Evolutionary conservation across 1,284 basidiomycete species (phyloP).

Genomic region (Rhodotorula sp.): DNA sequence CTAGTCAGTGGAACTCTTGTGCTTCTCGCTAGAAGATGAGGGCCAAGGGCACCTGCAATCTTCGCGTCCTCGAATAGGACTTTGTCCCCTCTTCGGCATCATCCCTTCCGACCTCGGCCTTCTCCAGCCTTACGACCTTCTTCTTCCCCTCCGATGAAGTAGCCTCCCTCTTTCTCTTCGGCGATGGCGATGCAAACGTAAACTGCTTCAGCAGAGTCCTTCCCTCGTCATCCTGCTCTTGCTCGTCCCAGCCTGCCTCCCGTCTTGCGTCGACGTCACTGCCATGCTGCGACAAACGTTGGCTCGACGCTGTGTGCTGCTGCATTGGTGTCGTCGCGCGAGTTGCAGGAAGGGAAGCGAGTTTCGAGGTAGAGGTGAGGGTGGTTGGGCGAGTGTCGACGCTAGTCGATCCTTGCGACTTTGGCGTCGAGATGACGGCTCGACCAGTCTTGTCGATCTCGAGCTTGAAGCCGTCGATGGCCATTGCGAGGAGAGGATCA

Average conservation of each 20-base stretch:
- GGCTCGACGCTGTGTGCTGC: neutral
- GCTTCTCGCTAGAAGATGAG: no score
- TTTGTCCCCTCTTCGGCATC: no score
- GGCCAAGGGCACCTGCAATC: no score
- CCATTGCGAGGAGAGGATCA: neutral
- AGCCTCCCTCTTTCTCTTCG: neutral
- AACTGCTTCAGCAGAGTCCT: neutral
- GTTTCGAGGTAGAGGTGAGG: no score
- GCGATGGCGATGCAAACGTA: neutral
- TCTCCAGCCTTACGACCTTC: neutral
- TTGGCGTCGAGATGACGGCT: neutral
- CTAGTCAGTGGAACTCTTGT: no score
- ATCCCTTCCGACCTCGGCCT: neutral
- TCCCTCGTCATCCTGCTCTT: neutral
- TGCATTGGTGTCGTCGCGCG: no score
- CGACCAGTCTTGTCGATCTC: neutral
- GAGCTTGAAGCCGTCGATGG: neutral
- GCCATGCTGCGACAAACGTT: neutral
- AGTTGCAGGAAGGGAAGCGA: no score
- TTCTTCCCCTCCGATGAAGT: no score
- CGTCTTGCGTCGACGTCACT: neutral
- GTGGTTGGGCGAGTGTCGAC: no score
- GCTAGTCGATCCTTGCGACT: neutral
- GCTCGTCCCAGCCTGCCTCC: no score
- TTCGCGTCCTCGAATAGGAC: no score